Evolutionary conservation across 306 rosid species (phyloP), one percentile per base, ranked within the genome.

Genomic region (Dalbergia oliveri): DNA sequence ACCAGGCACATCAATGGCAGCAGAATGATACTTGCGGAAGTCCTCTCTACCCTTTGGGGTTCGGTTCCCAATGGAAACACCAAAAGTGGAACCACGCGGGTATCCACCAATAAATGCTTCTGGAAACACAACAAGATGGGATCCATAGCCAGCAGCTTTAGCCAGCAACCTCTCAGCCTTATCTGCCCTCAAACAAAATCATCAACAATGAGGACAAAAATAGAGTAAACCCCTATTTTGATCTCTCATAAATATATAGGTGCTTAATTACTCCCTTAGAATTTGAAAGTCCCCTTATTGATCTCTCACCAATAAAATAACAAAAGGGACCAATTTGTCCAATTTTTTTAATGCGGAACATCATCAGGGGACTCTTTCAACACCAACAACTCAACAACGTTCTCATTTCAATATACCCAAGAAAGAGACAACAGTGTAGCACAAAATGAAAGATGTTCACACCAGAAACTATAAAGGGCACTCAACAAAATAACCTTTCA

Each of bases 21-120:
- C 72, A 41, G 95, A 87, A 66, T 86, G 95, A 73, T 93, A 94
- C 90, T 76, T 92, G 67, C 95, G 90, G 57, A 94, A 93, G 4
- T 94, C 99, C 80, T 94, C 97, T 82, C 84, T 94, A 44, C 97
- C 99, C 84, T 93, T 90, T 3, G 83, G 81, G 0, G 91, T 84
- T 67, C 97, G 86, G 69, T 76, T 91, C 74, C 94, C 97, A 78
- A 94, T 79, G 15, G 86, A 62, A 78, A 85, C 82, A 15, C 97
- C 99, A 43, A 88, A 94, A 77, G 4, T 78, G 1, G 97, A 94
- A 60, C 99, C 99, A 16, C 97, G 97, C 0, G 99, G 99, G 62
- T 93, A 94, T 7, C 99, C 99, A 16, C 97, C 99, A 41, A 94
- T 87, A 85, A 91, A 94, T 9, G 99, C 99, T 86, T 94, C 97